phyloP scores from a whole-genome alignment of 129 eudicot species.

The Cynara cardunculus region DNA sequence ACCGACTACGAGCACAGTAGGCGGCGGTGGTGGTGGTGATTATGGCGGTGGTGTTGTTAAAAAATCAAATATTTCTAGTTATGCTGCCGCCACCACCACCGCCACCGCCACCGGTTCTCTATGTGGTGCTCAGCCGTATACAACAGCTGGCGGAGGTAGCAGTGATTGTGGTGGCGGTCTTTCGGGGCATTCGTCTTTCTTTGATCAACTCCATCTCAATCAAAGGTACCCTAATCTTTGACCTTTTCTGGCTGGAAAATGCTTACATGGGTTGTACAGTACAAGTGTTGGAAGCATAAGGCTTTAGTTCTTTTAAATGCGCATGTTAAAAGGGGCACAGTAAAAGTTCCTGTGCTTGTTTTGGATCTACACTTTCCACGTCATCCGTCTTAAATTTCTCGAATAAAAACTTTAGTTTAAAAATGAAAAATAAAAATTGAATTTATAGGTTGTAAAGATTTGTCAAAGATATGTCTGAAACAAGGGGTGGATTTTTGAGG shows the following conservation, averaged over 20 bases:
- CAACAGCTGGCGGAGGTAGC: constrained; percentile 8
- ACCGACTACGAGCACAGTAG: constrained; percentile 23
- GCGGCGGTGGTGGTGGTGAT: constrained; percentile 14
- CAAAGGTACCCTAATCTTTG: constrained; percentile 43
- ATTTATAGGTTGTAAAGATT: background rate
- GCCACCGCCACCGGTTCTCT: background rate
- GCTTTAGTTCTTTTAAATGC: constrained; percentile 1
- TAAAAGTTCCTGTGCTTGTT: constrained; percentile 20
- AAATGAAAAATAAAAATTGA: no score
- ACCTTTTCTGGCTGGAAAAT: no score
- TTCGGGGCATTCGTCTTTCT: constrained; percentile 49
- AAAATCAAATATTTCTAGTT: background rate
- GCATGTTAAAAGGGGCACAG: constrained; percentile 23
- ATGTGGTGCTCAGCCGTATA: constrained; percentile 15
- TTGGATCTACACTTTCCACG: constrained; percentile 13
- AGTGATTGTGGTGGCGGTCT: constrained; percentile 17
- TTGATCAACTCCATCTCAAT: constrained; percentile 55
- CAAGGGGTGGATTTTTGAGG: constrained; percentile 5
- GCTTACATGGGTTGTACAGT: constrained; percentile 7
- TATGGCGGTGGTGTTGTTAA: constrained; percentile 21
- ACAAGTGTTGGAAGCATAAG: background rate
- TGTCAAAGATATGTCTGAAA: constrained; percentile 9
- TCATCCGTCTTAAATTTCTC: background rate
- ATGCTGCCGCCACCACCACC: background rate
- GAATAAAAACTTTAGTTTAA: background rate